These are phyloP conservation scores for Forsythia viridissima DNA, from an alignment of 257 asterid genomes.

Conservation along the genomic window DNA sequence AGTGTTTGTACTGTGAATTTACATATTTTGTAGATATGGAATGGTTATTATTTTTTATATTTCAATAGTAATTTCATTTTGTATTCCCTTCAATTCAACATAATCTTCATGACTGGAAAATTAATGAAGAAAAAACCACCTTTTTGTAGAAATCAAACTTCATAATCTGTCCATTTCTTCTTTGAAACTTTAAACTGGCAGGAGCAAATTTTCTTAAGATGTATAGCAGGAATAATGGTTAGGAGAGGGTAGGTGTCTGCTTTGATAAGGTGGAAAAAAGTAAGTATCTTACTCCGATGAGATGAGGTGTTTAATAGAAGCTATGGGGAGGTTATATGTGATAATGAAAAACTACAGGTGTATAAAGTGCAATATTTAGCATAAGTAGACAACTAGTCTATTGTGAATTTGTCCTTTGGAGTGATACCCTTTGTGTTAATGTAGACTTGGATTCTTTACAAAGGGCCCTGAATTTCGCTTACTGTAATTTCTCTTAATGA, in stretches of 20 bases:
- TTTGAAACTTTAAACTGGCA: not conserved
- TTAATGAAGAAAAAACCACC: constrained; percentile 18
- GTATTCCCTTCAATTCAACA: not conserved
- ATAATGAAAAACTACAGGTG: constrained; percentile 8
- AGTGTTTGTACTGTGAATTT: too few relatives aligned
- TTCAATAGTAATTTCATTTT: not conserved
- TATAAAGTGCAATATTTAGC: not conserved
- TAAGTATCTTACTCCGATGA: not conserved
- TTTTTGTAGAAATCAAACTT: constrained; percentile 26
- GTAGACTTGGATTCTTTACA: constrained; percentile 98
- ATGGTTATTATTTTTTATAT: too few relatives aligned
- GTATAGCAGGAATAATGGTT: not conserved
- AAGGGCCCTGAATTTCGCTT: constrained; percentile 48
- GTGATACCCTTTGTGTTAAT: constrained; percentile 21
- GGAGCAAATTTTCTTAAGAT: not conserved
- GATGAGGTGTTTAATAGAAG: not conserved
- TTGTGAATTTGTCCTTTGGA: constrained; percentile 5
- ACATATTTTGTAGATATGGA: too few relatives aligned
- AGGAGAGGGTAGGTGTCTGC: too few relatives aligned
- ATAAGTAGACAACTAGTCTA: not conserved
- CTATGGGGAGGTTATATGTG: not conserved
- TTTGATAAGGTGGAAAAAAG: too few relatives aligned
- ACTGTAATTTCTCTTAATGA: constrained; percentile 6
- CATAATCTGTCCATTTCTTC: constrained; percentile 28
- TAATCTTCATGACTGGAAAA: not conserved